Evolutionary conservation across 441 rosid species (phyloP).

Genomic region (Pelargonium citronellum): DNA sequence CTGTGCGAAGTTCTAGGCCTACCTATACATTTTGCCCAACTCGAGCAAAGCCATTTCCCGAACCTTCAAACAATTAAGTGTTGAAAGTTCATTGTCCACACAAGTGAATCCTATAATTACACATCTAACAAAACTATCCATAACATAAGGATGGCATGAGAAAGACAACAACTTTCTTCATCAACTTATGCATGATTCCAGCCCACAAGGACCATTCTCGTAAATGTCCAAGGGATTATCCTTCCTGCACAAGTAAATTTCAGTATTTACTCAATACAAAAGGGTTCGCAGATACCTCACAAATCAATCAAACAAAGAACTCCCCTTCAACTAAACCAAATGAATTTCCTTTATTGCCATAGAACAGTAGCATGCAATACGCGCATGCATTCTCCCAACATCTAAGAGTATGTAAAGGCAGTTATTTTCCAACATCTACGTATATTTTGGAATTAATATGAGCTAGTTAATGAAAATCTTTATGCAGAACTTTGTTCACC

Average conservation of each 20-base stretch:
- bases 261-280: background rate
- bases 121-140: background rate
- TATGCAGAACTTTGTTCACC: background rate
- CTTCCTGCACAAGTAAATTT: background rate
- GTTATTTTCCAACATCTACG: background rate
- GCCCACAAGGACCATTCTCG: background rate
- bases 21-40: too few relatives aligned
- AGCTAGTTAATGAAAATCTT: background rate
- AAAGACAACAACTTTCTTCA: background rate
- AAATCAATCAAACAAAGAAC: background rate
- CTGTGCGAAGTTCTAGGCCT: too few relatives aligned
- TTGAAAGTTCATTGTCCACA: too few relatives aligned
- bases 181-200: background rate
- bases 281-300: background rate
- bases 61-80: too few relatives aligned
- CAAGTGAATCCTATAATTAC: background rate
- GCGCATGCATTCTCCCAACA: background rate
- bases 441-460: background rate
- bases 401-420: background rate
- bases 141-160: background rate
- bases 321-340: background rate
- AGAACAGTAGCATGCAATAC: background rate
- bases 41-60: too few relatives aligned
- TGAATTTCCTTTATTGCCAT: background rate
- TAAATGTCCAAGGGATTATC: background rate